phyloP scores from a whole-genome alignment of 1,284 basidiomycete species.

The Cryptococcus deneoformans region DNA sequence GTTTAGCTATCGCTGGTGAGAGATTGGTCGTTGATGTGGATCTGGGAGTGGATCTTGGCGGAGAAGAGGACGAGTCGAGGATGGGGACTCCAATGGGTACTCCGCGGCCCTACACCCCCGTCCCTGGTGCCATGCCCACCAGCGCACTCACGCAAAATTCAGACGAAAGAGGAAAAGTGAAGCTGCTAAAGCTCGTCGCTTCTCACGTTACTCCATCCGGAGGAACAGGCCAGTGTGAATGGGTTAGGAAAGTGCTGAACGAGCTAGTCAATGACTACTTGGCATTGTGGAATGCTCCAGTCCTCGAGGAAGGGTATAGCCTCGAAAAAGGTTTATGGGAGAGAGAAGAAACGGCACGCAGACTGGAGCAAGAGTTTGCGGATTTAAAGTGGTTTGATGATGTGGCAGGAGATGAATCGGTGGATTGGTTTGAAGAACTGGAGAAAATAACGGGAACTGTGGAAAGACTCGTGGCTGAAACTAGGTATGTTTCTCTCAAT shows the following conservation, averaged over 20 bases:
- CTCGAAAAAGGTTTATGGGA: neutral
- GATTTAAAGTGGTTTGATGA: slow-evolving; percentile 38
- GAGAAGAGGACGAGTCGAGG: slow-evolving; percentile 16
- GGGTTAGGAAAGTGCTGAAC: slow-evolving; percentile 22
- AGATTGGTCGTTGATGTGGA: slow-evolving; percentile 45
- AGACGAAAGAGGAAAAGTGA: slow-evolving; percentile 21
- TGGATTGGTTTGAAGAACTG: slow-evolving; percentile 36
- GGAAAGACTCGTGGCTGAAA: neutral
- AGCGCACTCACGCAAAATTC: neutral
- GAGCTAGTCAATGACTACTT: slow-evolving; percentile 27
- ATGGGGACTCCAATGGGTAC: neutral
- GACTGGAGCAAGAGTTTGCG: neutral
- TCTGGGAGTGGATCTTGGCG: slow-evolving; percentile 31
- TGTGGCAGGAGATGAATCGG: slow-evolving; percentile 13
- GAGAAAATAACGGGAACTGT: slow-evolving; percentile 20
- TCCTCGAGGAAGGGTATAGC: neutral
- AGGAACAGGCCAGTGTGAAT: slow-evolving; percentile 31
- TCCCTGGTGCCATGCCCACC: neutral
- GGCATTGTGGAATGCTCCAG: slow-evolving; percentile 23
- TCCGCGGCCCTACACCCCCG: neutral
- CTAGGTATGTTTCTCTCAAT: neutral
- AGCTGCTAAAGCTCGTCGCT: slow-evolving; percentile 32
- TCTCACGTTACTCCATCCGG: slow-evolving; percentile 31
- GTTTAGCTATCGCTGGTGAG: slow-evolving; percentile 38
- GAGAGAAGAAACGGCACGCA: slow-evolving; percentile 1